Base-by-base conservation (phyloP, 2,329 filamentous ascomycete species). In the Aureobasidium sp. region DNA sequence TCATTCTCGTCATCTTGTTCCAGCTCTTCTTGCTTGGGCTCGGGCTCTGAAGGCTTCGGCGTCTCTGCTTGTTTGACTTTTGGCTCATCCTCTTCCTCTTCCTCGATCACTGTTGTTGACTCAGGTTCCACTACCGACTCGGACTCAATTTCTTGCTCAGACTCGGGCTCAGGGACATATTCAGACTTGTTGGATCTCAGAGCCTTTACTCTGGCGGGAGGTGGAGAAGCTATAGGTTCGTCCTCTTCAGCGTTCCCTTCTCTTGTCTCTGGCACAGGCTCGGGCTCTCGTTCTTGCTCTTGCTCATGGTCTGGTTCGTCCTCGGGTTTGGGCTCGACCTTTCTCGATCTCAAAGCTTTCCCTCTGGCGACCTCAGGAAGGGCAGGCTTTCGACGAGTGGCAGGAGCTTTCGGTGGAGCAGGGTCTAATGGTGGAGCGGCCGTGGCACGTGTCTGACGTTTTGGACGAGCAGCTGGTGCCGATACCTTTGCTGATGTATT, bases 361-460 rank as follows among this genome's bases (percentile, higher is more conserved):
- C 36, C 57, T 27, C 37, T 52, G 6, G 57, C 57, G 25, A 37
- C 57, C 2, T 51, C 57, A 1, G 57, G 57, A 20, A 61, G 45
- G 11, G 57, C 57, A 52, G 57, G 45, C 7, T 52, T 61, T 36
- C 57, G 45, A 25, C 57, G 36, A 6, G 57, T 56, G 5, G 25
- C 27, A 51, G 52, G 52, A 7, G 20, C 20, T n/a, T 14, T 62
- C 31, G 47, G 29, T 9, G 48, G 56, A 37, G n/a, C 25, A 20
- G 52, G 27, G 2, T 47, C 44, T 62, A 29, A 17, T 27, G 41
- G 20, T 49, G 55, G 20, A 39, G 37, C 44, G n/a, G 44, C 34
- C 14, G 45, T 39, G 17, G 44, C 34, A n/a, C 63, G 62, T 37
- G 63, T 62, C 53, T 64, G 69, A 8, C 51, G 51, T 41, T 55